phyloP scores from a whole-genome alignment of 225 moss, liverwort and hornwort genomes.

The Physcomitrellopsis africana region DNA sequence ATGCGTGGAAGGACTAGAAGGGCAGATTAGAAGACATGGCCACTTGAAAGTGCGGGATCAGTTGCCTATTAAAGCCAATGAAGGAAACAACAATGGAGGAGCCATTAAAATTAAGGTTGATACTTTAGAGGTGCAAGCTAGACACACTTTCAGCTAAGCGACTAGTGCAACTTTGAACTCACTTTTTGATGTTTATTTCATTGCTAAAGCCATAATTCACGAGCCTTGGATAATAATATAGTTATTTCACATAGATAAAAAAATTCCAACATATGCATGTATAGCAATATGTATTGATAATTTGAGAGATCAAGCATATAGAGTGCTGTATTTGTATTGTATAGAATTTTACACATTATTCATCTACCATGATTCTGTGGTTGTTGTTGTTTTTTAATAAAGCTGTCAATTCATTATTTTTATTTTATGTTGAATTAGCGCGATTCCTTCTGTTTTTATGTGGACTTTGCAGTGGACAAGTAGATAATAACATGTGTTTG shows the following conservation, averaged over 20 bases:
- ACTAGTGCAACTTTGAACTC: conserved; percentile 3
- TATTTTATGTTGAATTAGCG: conserved; percentile 11
- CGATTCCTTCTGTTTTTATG: conserved; percentile 12
- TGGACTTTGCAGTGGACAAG: conserved; percentile 78
- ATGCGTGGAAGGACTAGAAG: conserved; percentile 90
- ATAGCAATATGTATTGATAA: neutral
- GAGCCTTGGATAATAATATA: neutral
- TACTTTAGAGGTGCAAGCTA: conserved; percentile 87
- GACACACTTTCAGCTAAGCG: conserved; percentile 85
- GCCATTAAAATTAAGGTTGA: conserved; percentile 91
- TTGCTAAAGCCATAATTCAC: neutral
- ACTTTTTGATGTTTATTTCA: neutral
- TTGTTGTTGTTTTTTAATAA: conserved; percentile 25
- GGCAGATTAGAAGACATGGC: conserved; percentile 92
- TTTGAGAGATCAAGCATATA: neutral
- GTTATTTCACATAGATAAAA: conserved; percentile 7
- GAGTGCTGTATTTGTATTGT: neutral
- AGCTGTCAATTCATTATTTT: conserved; percentile 5
- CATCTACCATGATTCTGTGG: conserved; percentile 9
- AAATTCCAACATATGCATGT: neutral
- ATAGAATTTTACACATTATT: conserved; percentile 5
- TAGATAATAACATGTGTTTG: conserved; percentile 84
- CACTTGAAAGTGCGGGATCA: conserved; percentile 91
- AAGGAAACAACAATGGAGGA: conserved; percentile 55
- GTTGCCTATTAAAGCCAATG: conserved; percentile 73